Evolutionary conservation across 2,329 filamentous ascomycete genomes (phyloP).

Genomic region (Penicillium glabrum): DNA sequence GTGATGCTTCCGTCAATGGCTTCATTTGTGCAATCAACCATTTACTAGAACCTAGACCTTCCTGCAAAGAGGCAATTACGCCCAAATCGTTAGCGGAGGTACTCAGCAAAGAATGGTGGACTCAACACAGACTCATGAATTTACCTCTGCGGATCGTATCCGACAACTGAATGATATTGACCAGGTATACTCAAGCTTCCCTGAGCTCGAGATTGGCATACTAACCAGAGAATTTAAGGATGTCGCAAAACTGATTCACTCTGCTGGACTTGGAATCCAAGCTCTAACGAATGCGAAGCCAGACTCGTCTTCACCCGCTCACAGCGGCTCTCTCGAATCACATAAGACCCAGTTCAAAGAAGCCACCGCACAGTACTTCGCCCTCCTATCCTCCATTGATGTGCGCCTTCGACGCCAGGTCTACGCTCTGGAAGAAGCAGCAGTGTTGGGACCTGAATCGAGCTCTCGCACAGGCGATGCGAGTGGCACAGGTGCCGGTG

Average conservation of each 20-base stretch:
- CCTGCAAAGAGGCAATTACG: neutral
- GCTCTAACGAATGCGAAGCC: conserved; percentile 58
- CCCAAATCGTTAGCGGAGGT: neutral
- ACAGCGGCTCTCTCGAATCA: conserved; percentile 50
- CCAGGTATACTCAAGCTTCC: conserved; percentile 47
- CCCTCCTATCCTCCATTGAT: conserved; percentile 70
- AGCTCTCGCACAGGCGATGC: conserved; percentile 33
- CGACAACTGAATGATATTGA: conserved; percentile 79
- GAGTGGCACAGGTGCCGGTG: conserved; percentile 29
- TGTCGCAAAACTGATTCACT: conserved; percentile 55
- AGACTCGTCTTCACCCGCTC: conserved; percentile 22
- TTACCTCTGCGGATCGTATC: conserved; percentile 75
- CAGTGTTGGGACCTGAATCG: conserved; percentile 60
- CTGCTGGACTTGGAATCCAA: conserved; percentile 63
- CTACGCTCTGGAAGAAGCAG: conserved; percentile 77
- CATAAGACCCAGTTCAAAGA: conserved; percentile 61
- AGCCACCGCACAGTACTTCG: conserved; percentile 63
- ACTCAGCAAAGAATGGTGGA: conserved; percentile 5
- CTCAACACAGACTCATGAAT: conserved; percentile 38
- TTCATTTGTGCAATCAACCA: too few species aligned
- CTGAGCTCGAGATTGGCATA: neutral
- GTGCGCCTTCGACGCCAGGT: conserved; percentile 74
- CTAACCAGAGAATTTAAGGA: conserved; percentile 35
- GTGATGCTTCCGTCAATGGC: conserved; percentile 3
- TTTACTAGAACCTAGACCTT: neutral